Evolutionary conservation across 306 rosid genomes (phyloP).

Genomic region (Geum urbanum): DNA sequence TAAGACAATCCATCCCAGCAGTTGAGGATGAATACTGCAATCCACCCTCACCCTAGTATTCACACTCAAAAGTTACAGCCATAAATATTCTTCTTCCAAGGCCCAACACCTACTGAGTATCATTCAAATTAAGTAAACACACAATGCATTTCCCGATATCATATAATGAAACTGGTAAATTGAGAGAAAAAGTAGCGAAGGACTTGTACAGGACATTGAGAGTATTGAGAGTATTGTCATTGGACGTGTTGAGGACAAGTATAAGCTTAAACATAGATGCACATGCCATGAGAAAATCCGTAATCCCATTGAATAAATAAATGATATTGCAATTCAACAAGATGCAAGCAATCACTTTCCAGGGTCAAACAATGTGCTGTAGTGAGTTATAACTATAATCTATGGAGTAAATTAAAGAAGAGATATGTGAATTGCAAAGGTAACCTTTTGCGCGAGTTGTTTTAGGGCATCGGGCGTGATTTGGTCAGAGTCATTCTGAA

Average conservation of each 20-base stretch:
- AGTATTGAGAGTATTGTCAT: no score
- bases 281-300: no score
- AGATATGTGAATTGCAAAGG: slow-evolving; percentile 1
- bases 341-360: neutral
- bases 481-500: slow-evolving; percentile 57
- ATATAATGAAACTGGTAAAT: no score
- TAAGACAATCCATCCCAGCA: slow-evolving; percentile 11
- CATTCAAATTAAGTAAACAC: neutral
- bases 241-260: no score
- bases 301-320: no score
- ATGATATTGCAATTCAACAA: neutral
- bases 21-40: neutral
- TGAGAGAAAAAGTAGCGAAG: no score
- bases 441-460: slow-evolving; percentile 60
- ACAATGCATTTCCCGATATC: no score
- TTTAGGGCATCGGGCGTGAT: slow-evolving; percentile 49
- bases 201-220: no score
- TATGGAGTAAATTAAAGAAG: no score
- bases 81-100: neutral
- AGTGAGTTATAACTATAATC: neutral
- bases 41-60: neutral
- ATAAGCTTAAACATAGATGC: no score
- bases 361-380: neutral
- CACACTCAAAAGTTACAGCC: neutral
- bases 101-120: neutral